phyloP scores from a whole-genome alignment of 345 rosid genomes.

The Murraya paniculata region DNA sequence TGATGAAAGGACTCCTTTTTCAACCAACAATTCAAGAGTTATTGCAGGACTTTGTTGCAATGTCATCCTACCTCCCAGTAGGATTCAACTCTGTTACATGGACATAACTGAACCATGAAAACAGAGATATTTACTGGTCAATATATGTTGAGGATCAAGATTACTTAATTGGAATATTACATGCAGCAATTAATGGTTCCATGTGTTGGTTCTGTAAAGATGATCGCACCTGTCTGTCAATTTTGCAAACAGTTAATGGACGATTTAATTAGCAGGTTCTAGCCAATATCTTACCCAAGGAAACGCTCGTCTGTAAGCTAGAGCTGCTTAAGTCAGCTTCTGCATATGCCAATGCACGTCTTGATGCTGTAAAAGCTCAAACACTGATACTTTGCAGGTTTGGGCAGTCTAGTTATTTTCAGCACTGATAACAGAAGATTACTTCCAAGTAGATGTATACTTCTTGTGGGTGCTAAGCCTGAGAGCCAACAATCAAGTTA shows the following conservation, averaged over 20 bases:
- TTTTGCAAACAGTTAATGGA: background rate
- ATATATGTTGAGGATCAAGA: no score
- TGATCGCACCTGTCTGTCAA: no score
- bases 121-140: background rate
- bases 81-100: background rate
- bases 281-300: conserved; percentile 17
- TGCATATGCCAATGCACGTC: conserved; percentile 48
- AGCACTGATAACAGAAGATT: background rate
- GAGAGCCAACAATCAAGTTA: background rate
- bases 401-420: background rate
- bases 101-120: no score
- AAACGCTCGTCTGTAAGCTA: conserved; percentile 37
- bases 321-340: conserved; percentile 52
- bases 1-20: no score
- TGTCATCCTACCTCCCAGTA: conserved; percentile 4
- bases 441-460: background rate
- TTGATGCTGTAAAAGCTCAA: conserved; percentile 57
- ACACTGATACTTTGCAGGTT: conserved; percentile 61
- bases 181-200: no score
- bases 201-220: no score
- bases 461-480: background rate
- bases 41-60: conserved; percentile 11
- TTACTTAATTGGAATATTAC: no score
- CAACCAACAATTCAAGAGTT: background rate
- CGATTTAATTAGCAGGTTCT: conserved; percentile 17